Evolutionary conservation across 306 rosid genomes (phyloP).

Genomic region (Medicago truncatula): DNA sequence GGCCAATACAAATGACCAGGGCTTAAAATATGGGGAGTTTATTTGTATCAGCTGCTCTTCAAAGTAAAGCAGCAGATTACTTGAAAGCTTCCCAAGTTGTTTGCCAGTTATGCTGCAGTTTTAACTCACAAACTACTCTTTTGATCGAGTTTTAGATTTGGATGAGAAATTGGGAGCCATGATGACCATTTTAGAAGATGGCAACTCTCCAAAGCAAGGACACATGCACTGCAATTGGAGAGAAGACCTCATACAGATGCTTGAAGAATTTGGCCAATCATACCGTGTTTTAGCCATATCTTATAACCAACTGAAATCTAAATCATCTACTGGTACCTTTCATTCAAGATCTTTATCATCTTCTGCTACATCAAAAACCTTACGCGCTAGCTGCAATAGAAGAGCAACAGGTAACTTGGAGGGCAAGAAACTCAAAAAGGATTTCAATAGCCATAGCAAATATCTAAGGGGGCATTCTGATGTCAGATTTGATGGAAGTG

Average conservation of each 20-base stretch:
- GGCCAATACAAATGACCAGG: slow-evolving; percentile 5
- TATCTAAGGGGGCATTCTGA: background rate
- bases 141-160: slow-evolving; percentile 45
- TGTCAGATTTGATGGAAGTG: slow-evolving; percentile 27
- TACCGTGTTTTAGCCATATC: slow-evolving; percentile 48
- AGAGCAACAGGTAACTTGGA: slow-evolving; percentile 24
- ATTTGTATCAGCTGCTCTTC: slow-evolving; percentile 1
- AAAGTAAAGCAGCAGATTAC: slow-evolving; percentile 14
- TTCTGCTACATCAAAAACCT: slow-evolving; percentile 34
- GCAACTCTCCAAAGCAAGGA: slow-evolving; percentile 37
- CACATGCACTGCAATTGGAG: slow-evolving; percentile 39
- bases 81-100: slow-evolving; percentile 14
- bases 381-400: slow-evolving; percentile 35
- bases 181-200: slow-evolving; percentile 43
- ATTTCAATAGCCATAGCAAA: slow-evolving; percentile 13
- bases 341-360: slow-evolving; percentile 42
- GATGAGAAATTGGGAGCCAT: slow-evolving; percentile 50
- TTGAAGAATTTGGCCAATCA: slow-evolving; percentile 54
- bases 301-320: slow-evolving; percentile 46
- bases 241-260: slow-evolving; percentile 38
- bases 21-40: slow-evolving; percentile 12
- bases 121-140: slow-evolving; percentile 36
- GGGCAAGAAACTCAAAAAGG: slow-evolving; percentile 30
- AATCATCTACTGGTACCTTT: slow-evolving; percentile 32
- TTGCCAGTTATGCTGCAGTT: slow-evolving; percentile 27